Base-by-base conservation (phyloP, 2,329 filamentous ascomycete species). In the Trichoderma hamatum region DNA sequence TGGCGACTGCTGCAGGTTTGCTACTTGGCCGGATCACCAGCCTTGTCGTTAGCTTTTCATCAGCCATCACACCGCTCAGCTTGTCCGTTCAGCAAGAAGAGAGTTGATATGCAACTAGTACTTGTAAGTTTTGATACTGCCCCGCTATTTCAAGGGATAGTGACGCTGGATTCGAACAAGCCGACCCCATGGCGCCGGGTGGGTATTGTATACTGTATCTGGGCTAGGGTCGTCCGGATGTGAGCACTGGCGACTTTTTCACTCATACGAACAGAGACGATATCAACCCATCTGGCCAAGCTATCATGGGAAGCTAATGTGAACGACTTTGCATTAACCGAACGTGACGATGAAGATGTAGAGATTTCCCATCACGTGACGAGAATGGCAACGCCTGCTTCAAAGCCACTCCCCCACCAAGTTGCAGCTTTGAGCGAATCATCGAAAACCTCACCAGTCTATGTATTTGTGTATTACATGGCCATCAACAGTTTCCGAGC, bases 41-140 rank as follows among this genome's bases (percentile, higher is more conserved):
- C 52, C 52, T 66, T 56, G 34, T 46, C 36, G 16, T 26, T 14
- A 26, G 14, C 16, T 36, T 49, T 26, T 30, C 36, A 13, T 56
- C 34, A 46, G 36, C 51, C 36, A 46, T 46, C 26, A 56, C 52
- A 46, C 52, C 52, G 36, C 52, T n/a, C 32, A 54, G 32, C 32
- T 26, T 16, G 21, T 30, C 16, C 16, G 43, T 24, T 46, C 19
- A 34, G 26, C 34, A 43, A 68, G 24, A 59, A 46, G 65, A 55
- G 46, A 52, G 32, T 32, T 39, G 46, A 55, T 68, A 66, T 58
- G 34, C 62, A 34, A 19, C 52, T 56, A 64, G 49, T 21, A 5
- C 30, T 30, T 30, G 30, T 30, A 30, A 7, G 30, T 36, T 21
- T 64, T 24, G 46, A 56, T 26, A 26, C 28, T 26, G 52, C 51